Evolutionary conservation across 768 basidiomycete genomes (phyloP), one percentile per base, ranked within the genome.

Genomic region (Hortiboletus flavorubellus): DNA sequence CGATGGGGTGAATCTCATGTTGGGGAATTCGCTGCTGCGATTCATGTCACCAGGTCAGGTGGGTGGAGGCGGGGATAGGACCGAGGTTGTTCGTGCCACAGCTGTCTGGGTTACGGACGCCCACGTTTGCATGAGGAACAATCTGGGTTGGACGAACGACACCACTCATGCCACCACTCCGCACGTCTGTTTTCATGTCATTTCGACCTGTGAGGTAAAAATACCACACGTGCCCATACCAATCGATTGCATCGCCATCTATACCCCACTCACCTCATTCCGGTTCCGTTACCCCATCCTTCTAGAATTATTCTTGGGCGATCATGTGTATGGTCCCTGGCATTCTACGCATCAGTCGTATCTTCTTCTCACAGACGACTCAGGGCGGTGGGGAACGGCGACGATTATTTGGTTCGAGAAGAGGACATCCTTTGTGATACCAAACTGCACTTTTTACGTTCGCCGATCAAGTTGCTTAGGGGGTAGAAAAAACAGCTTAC

Each of bases 31-130:
- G 2, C 33, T 51, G 11, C 63, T 68, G 11, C 64, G 64, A 2
- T 66, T 70, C 44, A 50, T 66, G 56, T 35, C 63, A 15, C 38
- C 64, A 9, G 58, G 61, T 4, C 58, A 60, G 41, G 5, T 38
- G 43, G 61, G 54, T 30, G 61, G 55, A 3, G 16, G 26, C 26
- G 46, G 49, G 49, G 4, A 8, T 51, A 8, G 59, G 57, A 1
- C 54, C 65, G 35, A 56, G 67, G 47, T 11, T 63, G 30, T 68
- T 65, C 29, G 55, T 67, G 1, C 60, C 68, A 11, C 67, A 68
- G 30, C 64, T 57, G 16, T 68, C 67, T 42, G 68, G 65, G 9
- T 34, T 68, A 34, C 61, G 67, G 45, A 63, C 59, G 26, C 65
- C 68, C 4, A 59, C 55, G 49, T 66, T 68, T 54, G 66, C 53